A percentile compares a stretch with the other conserved stretches of the same genome.
Conservation (phyloP, 2,329 filamentous ascomycete species). For the Cryphonectria radicalis region DNA sequence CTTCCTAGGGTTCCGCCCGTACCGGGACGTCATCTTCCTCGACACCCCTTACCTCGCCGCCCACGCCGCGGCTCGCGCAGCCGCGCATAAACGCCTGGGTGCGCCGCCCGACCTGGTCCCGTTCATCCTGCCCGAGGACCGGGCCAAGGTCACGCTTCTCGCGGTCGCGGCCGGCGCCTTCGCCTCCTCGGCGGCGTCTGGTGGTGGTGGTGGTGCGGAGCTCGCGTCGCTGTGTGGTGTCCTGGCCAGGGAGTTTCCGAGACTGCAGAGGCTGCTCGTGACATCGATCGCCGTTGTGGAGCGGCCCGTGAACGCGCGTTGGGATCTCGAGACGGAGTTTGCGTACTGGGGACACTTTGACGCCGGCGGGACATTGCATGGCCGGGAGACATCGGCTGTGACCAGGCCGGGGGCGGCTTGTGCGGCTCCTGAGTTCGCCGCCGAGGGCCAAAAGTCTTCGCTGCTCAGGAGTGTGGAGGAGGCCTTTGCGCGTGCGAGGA, state of each 20-base stretch:
- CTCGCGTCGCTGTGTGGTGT: conserved; percentile 6
- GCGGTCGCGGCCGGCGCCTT: not conserved
- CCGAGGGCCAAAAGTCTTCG: not conserved
- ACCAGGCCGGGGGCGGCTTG: not conserved
- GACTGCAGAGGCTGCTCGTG: not conserved
- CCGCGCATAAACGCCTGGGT: not conserved
- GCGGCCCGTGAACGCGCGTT: not conserved
- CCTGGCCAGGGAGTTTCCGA: conserved; percentile 10
- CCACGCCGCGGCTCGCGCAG: not conserved
- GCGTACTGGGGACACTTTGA: not conserved
- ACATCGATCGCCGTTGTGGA: not conserved
- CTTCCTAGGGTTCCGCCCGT: conserved; percentile 17
- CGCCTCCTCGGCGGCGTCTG: not conserved
- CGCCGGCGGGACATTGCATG: not conserved
- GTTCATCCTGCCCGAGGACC: conserved; percentile 5
- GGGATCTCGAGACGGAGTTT: not conserved
- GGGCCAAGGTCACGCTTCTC: conserved; percentile 4
- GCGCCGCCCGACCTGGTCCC: conserved; percentile 4
- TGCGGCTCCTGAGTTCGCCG: not conserved
- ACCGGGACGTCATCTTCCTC: conserved; percentile 6
- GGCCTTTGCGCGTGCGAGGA: not conserved
- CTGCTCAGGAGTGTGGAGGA: not conserved
- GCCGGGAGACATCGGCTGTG: not conserved
- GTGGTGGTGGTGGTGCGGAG: not conserved
- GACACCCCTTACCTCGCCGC: conserved; percentile 14